These are phyloP conservation scores for Hypoxylon intermedium DNA, from an alignment of 495 filamentous ascomycete genomes.

Conservation along the genomic window DNA sequence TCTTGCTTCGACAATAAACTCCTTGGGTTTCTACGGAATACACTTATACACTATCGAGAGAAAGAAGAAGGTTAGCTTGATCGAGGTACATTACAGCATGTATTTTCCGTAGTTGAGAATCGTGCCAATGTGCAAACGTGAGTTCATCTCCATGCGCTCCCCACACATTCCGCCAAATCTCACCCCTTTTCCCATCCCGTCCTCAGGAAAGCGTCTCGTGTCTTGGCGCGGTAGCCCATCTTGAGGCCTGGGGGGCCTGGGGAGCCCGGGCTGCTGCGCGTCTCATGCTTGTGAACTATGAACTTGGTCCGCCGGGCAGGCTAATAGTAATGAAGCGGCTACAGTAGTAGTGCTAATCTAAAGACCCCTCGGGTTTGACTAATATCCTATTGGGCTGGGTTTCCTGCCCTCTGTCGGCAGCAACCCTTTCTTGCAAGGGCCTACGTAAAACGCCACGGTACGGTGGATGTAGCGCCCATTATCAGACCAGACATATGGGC, in stretches of 20 bases:
- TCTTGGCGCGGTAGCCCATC: conserved; percentile 39
- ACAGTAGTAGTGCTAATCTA: conserved; percentile 15
- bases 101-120: neutral
- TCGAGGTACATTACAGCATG: conserved; percentile 7
- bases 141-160: conserved; percentile 33
- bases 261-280: conserved; percentile 22
- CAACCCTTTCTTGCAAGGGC: conserved; percentile 26
- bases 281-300: conserved; percentile 27
- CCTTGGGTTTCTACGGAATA: conserved; percentile 3
- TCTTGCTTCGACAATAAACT: conserved; percentile 12
- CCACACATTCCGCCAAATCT: conserved; percentile 40
- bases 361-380: conserved; percentile 32
- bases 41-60: neutral
- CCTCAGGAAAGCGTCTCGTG: conserved; percentile 33
- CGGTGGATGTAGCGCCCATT: conserved; percentile 23
- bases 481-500: conserved; percentile 34
- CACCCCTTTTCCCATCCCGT: conserved; percentile 27
- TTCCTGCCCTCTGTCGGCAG: conserved; percentile 20
- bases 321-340: conserved; percentile 38
- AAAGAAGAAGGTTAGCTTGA: conserved; percentile 17
- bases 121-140: conserved; percentile 31
- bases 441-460: conserved; percentile 20
- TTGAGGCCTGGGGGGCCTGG: conserved; percentile 27
- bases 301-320: conserved; percentile 21
- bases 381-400: conserved; percentile 11